Evolutionary conservation across 1,284 basidiomycete genomes (phyloP), one percentile per base, ranked within the genome.

Genomic region (Austropuccinia psidii): DNA sequence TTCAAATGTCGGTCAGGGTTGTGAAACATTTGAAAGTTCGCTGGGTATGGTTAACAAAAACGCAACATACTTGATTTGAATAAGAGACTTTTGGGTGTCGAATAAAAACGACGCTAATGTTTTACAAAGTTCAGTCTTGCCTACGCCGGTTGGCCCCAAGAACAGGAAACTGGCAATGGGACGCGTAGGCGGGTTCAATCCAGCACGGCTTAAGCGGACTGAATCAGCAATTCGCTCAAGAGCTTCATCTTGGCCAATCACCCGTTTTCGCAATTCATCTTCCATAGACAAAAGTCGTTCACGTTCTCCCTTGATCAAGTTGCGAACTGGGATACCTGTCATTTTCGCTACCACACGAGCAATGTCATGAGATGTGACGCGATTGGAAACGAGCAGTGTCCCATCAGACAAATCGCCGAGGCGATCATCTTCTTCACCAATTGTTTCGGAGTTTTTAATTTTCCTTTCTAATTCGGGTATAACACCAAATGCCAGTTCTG

Each of bases 211-310:
- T 61, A 96, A 89, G 11, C 92, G 86, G 29, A 97, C 90, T 41
- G 70, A 73, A 55, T 95, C 90, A 73, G 89, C 88, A 76, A 96
- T 87, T 7, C 90, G 85, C 1, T 84, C 80, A 17, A 97, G 85
- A 43, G 91, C 90, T 76, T 91, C 87, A 76, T 93, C 89, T 64
- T 97, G 93, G 0, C 93, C 93, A 5, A 96, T 88, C 17, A 97
- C 90, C 0, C 90, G 86, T 74, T 86, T 79, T 35, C 84, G 84
- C 33, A 97, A 84, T 1, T 85, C 83, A 41, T 90, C 87, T 80
- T 96, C 94, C 89, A 97, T 76, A 82, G 93, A 87, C n/a, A 96
- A 87, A 35, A 97, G 83, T 76, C 90, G 90, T 80, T 96, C 91
- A 74, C 89, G 83, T 81, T 96, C 93, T 17, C 93, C 93, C 79